Conservation (phyloP, 78 protist species). For the Polysphondylium violaceum region DNA sequence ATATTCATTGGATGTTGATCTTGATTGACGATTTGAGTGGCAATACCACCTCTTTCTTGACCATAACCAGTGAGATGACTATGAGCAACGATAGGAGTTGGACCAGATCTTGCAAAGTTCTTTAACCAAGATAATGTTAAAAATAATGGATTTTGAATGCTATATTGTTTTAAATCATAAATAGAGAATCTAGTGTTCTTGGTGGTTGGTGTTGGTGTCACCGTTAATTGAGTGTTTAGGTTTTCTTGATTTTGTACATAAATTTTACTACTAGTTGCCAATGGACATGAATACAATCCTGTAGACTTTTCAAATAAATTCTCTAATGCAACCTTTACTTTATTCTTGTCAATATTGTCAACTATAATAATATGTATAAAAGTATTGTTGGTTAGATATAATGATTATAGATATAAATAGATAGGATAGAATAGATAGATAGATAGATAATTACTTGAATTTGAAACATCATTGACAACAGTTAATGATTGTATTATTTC, state of each 20-base stretch:
- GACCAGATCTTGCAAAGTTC: background rate
- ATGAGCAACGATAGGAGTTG: conserved; percentile 47
- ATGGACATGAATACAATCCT: conserved; percentile 58
- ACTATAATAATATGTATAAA: background rate
- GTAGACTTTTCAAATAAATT: conserved; percentile 23
- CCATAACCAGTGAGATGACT: conserved; percentile 83
- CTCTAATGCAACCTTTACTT: conserved; percentile 1
- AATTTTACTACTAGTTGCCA: conserved; percentile 46
- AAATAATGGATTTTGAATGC: conserved; percentile 18
- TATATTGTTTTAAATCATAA: conserved; percentile 46
- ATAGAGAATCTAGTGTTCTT: background rate
- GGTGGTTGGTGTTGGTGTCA: conserved; percentile 4
- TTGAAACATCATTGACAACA: conserved; percentile 40
- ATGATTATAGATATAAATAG: background rate
- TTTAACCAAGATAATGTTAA: conserved; percentile 15
- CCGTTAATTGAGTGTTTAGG: background rate
- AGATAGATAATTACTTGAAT: background rate
- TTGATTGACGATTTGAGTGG: conserved; percentile 65
- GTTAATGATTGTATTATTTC: conserved; percentile 62
- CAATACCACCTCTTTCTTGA: conserved; percentile 81
- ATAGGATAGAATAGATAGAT: too few relatives aligned
- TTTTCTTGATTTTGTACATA: conserved; percentile 33
- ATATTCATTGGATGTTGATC: conserved; percentile 38
- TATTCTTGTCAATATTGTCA: background rate
- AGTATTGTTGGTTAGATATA: background rate